A percentile compares a stretch with the other conserved stretches of the same genome.
These are phyloP conservation scores for Tilletiopsis washingtonensis DNA, from an alignment of 1,284 basidiomycete species.

Conservation along the genomic window DNA sequence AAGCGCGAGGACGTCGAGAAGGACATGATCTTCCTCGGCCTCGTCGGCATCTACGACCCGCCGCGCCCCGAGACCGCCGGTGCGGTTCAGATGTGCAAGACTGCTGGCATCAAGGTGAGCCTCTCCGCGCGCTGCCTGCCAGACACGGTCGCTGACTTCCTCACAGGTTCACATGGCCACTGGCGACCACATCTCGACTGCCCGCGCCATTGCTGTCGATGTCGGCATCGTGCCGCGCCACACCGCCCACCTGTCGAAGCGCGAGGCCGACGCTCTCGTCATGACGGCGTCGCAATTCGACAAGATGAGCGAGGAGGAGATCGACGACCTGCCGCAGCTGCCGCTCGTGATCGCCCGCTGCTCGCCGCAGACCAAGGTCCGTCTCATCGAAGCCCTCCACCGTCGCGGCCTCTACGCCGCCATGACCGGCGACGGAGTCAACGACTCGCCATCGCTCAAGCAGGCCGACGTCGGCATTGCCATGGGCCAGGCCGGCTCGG, in stretches of 20 bases:
- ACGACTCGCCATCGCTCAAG: constrained; percentile 46
- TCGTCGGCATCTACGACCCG: constrained; percentile 41
- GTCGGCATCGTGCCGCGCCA: constrained; percentile 50
- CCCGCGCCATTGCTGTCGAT: constrained; percentile 32
- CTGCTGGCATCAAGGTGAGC: constrained; percentile 35
- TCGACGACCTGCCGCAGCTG: constrained; percentile 55
- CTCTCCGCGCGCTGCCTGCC: too few relatives aligned
- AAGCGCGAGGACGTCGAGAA: constrained; percentile 31
- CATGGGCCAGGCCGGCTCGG: constrained; percentile 42
- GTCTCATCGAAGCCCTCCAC: constrained; percentile 58
- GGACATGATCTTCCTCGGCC: constrained; percentile 32
- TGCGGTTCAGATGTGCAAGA: constrained; percentile 32
- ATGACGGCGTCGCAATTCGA: constrained; percentile 61
- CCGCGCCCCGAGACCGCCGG: constrained; percentile 36
- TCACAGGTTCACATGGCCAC: constrained; percentile 42
- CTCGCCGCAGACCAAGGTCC: constrained; percentile 51
- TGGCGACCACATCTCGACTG: constrained; percentile 36
- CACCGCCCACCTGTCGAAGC: constrained; percentile 15
- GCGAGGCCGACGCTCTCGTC: constrained; percentile 28
- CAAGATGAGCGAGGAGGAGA: constrained; percentile 57
- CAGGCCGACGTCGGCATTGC: constrained; percentile 45
- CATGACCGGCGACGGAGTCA: constrained; percentile 47
- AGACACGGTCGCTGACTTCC: too few relatives aligned
- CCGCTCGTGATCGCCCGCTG: constrained; percentile 59
- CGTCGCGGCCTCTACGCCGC: constrained; percentile 45